Evolutionary conservation across 306 rosid species (phyloP).

Genomic region (Cicer judaicum): DNA sequence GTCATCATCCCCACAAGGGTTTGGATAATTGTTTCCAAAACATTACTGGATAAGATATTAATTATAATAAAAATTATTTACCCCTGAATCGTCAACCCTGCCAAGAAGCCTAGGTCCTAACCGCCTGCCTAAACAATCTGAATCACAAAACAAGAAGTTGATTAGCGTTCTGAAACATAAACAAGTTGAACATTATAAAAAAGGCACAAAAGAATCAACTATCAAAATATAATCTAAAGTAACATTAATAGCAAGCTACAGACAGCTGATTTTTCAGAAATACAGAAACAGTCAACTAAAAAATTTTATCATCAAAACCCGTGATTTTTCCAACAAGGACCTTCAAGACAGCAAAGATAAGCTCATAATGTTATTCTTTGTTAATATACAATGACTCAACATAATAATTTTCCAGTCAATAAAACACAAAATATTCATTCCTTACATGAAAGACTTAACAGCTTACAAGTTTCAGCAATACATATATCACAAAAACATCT

Average conservation of each 20-base stretch:
- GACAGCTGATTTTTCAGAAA: conserved; percentile 6
- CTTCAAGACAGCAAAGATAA: neutral
- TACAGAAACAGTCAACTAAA: conserved; percentile 25
- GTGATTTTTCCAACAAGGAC: conserved; percentile 13
- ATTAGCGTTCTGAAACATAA: conserved; percentile 39
- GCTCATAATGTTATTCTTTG: conserved; percentile 15
- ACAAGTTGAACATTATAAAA: conserved; percentile 1
- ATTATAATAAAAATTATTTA: conserved; percentile 49
- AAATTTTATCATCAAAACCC: neutral
- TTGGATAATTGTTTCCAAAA: conserved; percentile 38
- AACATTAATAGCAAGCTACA: conserved; percentile 23
- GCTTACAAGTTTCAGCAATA: conserved; percentile 7
- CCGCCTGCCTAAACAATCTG: conserved; percentile 99
- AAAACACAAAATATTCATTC: conserved; percentile 23
- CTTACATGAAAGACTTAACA: conserved; percentile 29
- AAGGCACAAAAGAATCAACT: conserved; percentile 24
- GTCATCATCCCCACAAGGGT: conserved; percentile 41
- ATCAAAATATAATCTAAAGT: conserved; percentile 33
- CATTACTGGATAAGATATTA: conserved; percentile 9
- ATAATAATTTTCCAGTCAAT: conserved; percentile 17
- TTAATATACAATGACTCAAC: neutral
- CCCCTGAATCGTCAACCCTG: conserved; percentile 97
- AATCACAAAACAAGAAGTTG: conserved; percentile 48
- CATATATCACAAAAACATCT: conserved; percentile 15
- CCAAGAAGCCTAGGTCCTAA: conserved; percentile 97